Conservation (phyloP, 23 red algal genomes). For the Gracilaria domingensis region DNA sequence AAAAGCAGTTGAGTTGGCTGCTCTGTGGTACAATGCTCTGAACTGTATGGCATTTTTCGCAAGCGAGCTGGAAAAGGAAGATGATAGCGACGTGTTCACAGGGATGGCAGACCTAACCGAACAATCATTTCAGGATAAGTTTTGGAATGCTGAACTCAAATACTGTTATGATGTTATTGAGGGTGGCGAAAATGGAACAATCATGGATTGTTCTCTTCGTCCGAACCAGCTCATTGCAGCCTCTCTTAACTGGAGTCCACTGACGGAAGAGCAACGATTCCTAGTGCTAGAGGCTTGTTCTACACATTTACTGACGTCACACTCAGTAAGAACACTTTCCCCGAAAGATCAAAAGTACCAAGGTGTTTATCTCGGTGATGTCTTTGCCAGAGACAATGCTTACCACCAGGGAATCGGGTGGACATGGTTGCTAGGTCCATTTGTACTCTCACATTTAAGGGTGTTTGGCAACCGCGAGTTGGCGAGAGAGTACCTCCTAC, state of each 20-base stretch:
- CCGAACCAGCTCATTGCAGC: slow-evolving; percentile 69
- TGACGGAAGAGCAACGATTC: slow-evolving; percentile 67
- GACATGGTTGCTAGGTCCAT: slow-evolving; percentile 65
- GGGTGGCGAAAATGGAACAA: slow-evolving; percentile 14
- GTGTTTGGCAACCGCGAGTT: slow-evolving; percentile 58
- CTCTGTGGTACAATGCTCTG: slow-evolving; percentile 69
- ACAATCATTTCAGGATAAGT: slow-evolving; percentile 67
- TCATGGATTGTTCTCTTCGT: slow-evolving; percentile 42
- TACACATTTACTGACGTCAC: slow-evolving; percentile 46
- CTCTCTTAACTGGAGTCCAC: slow-evolving; percentile 69
- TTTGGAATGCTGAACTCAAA: slow-evolving; percentile 53
- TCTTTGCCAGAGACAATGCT: slow-evolving; percentile 50
- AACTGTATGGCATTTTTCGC: slow-evolving; percentile 73
- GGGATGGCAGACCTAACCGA: slow-evolving; percentile 58
- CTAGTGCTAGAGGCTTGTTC: slow-evolving; percentile 59
- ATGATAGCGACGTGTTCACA: slow-evolving; percentile 47
- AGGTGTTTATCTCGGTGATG: slow-evolving; percentile 55
- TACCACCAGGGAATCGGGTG: slow-evolving; percentile 68
- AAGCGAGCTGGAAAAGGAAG: slow-evolving; percentile 54
- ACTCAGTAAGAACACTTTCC: slow-evolving; percentile 56
- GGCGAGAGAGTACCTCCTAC: slow-evolving; percentile 46
- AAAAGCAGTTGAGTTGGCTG: slow-evolving; percentile 60
- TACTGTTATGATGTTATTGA: slow-evolving; percentile 79
- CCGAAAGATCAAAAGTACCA: slow-evolving; percentile 44
- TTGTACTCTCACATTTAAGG: slow-evolving; percentile 57